Conservation (phyloP, 331 rosid genomes). For the Rhamnella rubrinervis region DNA sequence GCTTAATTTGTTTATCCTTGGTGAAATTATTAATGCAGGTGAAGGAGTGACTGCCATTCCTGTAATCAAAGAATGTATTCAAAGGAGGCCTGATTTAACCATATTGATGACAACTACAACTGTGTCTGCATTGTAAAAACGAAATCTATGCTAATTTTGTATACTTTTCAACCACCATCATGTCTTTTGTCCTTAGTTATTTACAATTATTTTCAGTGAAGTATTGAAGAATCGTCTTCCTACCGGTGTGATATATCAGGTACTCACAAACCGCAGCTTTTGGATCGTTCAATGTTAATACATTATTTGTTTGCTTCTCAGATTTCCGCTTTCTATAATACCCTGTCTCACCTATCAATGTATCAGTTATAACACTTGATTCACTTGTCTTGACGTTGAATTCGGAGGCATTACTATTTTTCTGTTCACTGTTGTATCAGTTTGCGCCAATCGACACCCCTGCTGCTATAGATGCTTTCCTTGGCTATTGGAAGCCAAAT, state of each 20-base stretch:
- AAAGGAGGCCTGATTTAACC: slow-evolving; percentile 57
- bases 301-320: not conserved
- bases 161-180: not conserved
- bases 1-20: not conserved
- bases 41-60: slow-evolving; percentile 93
- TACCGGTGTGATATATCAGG: slow-evolving; percentile 71
- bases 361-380: no score
- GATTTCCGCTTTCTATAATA: not conserved
- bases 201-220: slow-evolving; percentile 51
- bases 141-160: not conserved
- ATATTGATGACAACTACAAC: slow-evolving; percentile 81
- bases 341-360: no score
- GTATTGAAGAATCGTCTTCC: slow-evolving; percentile 74
- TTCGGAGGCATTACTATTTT: slow-evolving; percentile 15
- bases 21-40: slow-evolving; percentile 37
- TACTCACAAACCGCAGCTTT: slow-evolving; percentile 13
- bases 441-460: slow-evolving; percentile 85
- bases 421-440: slow-evolving; percentile 28
- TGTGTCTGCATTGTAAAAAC: slow-evolving; percentile 71
- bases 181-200: slow-evolving; percentile 3
- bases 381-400: not conserved
- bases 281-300: not conserved
- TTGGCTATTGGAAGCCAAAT: slow-evolving; percentile 76
- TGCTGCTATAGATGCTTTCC: slow-evolving; percentile 58
- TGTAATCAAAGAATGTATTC: slow-evolving; percentile 66